Evolutionary conservation across 495 filamentous ascomycete species (phyloP).

Genomic region (Trichoderma gamsii): DNA sequence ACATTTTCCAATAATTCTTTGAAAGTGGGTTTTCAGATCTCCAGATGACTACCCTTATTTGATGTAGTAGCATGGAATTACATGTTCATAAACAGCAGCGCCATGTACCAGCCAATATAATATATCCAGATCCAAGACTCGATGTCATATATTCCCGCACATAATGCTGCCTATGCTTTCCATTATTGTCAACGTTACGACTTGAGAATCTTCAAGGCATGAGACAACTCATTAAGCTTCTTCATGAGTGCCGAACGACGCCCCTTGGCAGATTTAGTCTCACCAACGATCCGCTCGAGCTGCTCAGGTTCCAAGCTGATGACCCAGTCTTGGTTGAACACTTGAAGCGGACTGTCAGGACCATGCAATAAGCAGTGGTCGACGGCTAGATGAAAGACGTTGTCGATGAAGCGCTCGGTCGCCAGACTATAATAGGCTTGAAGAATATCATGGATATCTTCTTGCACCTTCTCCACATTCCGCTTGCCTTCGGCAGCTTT

Average conservation of each 20-base stretch:
- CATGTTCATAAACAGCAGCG: too few species aligned
- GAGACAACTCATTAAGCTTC: background rate
- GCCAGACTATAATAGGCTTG: conserved; percentile 56
- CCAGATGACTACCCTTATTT: too few species aligned
- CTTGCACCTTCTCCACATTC: conserved; percentile 41
- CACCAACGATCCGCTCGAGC: conserved; percentile 35
- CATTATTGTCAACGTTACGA: background rate
- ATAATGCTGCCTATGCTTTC: background rate
- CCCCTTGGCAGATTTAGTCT: conserved; percentile 19
- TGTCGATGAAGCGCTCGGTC: conserved; percentile 50
- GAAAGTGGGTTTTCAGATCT: too few species aligned
- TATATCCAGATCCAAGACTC: too few species aligned
- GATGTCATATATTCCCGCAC: too few species aligned
- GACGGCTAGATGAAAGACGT: conserved; percentile 36
- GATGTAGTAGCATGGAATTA: too few species aligned
- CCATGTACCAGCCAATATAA: too few species aligned
- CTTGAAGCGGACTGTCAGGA: conserved; percentile 25
- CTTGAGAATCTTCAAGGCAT: background rate
- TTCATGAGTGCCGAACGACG: background rate
- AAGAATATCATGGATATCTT: conserved; percentile 54
- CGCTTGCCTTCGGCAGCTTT: conserved; percentile 27
- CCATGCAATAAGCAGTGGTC: conserved; percentile 30
- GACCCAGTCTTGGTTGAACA: conserved; percentile 27
- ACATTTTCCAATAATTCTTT: too few species aligned
- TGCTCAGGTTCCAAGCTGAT: conserved; percentile 25